phyloP scores from a whole-genome alignment of 2,329 filamentous ascomycete genomes.

The Colletotrichum godetiae region DNA sequence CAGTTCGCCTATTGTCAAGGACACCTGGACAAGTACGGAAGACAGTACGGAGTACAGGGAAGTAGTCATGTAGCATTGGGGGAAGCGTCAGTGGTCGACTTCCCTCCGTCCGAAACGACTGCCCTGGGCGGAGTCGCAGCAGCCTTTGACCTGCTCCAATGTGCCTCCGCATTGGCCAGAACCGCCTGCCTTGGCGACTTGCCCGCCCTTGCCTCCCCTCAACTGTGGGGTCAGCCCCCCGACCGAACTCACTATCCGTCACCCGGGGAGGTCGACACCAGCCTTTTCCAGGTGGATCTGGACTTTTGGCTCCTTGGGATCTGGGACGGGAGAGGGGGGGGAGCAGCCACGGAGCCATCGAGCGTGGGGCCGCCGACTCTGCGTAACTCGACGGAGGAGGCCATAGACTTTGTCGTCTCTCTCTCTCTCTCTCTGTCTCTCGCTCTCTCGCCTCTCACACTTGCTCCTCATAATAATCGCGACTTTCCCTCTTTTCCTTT shows the following conservation, averaged over 20 bases:
- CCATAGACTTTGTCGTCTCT: slow-evolving; percentile 17
- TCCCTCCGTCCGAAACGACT: slow-evolving; percentile 37
- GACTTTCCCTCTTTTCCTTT: not conserved
- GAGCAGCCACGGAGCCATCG: not conserved
- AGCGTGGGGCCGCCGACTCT: slow-evolving; percentile 22
- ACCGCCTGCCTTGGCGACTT: slow-evolving; percentile 22
- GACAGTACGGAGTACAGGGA: not conserved
- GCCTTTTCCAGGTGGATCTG: not conserved
- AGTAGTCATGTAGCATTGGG: not conserved
- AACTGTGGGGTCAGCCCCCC: slow-evolving; percentile 28
- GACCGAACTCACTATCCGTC: slow-evolving; percentile 13
- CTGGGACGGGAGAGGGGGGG: not conserved
- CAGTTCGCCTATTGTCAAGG: not conserved
- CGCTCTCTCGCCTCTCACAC: slow-evolving; percentile 7
- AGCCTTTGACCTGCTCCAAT: slow-evolving; percentile 7
- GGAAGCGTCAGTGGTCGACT: slow-evolving; percentile 7
- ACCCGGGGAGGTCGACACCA: not conserved
- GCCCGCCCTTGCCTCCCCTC: slow-evolving; percentile 30
- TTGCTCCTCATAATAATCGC: slow-evolving; percentile 15
- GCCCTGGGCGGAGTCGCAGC: slow-evolving; percentile 29
- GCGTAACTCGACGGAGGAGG: slow-evolving; percentile 15
- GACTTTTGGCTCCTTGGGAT: not conserved
- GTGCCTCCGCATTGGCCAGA: slow-evolving; percentile 34
- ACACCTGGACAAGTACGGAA: not conserved
- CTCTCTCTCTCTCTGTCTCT: slow-evolving; percentile 7